A percentile compares a stretch with the other conserved stretches of the same genome.
phyloP scores from a whole-genome alignment of 225 moss, liverwort and hornwort species.

The Pleurozium schreberi region DNA sequence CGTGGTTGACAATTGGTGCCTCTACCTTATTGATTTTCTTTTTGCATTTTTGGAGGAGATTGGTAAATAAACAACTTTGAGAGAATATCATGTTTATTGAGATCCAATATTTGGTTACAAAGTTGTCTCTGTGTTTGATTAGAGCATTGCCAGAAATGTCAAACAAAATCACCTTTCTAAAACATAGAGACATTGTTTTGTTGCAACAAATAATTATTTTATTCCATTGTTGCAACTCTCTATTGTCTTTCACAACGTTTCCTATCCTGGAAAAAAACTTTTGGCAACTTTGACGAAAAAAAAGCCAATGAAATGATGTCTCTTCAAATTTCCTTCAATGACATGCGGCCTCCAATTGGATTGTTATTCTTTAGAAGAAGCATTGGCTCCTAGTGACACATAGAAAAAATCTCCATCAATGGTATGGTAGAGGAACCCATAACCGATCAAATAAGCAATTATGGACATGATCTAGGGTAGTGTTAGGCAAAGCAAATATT shows the following conservation, averaged over 20 bases:
- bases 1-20: too few relatives aligned
- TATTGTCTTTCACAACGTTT: background rate
- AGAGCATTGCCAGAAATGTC: background rate
- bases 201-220: background rate
- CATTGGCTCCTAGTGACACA: rapidly evolving
- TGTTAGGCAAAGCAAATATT: too few relatives aligned
- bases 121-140: background rate
- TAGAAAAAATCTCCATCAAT: background rate
- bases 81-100: too few relatives aligned
- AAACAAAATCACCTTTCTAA: background rate
- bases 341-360: rapidly evolving
- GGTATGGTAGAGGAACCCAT: too few relatives aligned
- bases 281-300: rapidly evolving
- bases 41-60: background rate
- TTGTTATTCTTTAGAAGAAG: background rate
- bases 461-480: too few relatives aligned
- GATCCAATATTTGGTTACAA: rapidly evolving
- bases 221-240: rapidly evolving
- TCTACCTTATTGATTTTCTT: too few relatives aligned
- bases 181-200: background rate
- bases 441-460: too few relatives aligned
- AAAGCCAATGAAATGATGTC: background rate
- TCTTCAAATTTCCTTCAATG: background rate
- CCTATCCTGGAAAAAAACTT: rapidly evolving
- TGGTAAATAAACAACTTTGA: too few relatives aligned